Conservation (phyloP, 768 basidiomycete species). For the Hericium erinaceus region DNA sequence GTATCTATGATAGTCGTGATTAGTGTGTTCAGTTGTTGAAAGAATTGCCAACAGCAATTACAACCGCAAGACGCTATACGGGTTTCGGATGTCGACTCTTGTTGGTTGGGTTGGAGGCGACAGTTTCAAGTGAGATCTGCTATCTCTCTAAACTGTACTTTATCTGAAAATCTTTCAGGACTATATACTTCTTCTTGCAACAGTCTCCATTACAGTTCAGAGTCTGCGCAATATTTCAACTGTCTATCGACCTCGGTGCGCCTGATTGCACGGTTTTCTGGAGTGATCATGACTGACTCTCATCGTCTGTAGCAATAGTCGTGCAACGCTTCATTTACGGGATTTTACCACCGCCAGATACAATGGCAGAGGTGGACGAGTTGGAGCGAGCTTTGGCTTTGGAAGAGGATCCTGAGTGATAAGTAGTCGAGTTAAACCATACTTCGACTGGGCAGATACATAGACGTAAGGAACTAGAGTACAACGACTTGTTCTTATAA, state of each 20-base stretch:
- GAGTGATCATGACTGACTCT: no score
- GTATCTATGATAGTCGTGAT: conserved; percentile 26
- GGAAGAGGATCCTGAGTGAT: conserved; percentile 32
- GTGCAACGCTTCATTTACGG: conserved; percentile 71
- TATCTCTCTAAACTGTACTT: conserved; percentile 2
- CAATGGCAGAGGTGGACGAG: conserved; percentile 48
- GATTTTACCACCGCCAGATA: conserved; percentile 46
- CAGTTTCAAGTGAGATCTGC: conserved; percentile 59
- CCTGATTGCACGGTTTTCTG: no score
- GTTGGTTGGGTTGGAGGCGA: conserved; percentile 82
- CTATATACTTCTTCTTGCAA: conserved; percentile 72
- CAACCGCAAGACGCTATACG: conserved; percentile 70
- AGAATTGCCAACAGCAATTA: conserved; percentile 49
- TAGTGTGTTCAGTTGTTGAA: conserved; percentile 2
- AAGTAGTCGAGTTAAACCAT: no score
- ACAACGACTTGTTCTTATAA: neutral
- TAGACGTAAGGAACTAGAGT: no score
- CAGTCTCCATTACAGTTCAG: conserved; percentile 72
- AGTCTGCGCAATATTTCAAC: conserved; percentile 74
- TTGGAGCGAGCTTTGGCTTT: conserved; percentile 68
- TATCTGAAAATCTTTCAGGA: conserved; percentile 30
- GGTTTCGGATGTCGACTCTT: conserved; percentile 75
- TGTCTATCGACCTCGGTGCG: conserved; percentile 67
- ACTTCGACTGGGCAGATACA: no score
- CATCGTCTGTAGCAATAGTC: conserved; percentile 46